Evolutionary conservation across 306 rosid genomes (phyloP).

Genomic region (Cucurbita argyrosperma): DNA sequence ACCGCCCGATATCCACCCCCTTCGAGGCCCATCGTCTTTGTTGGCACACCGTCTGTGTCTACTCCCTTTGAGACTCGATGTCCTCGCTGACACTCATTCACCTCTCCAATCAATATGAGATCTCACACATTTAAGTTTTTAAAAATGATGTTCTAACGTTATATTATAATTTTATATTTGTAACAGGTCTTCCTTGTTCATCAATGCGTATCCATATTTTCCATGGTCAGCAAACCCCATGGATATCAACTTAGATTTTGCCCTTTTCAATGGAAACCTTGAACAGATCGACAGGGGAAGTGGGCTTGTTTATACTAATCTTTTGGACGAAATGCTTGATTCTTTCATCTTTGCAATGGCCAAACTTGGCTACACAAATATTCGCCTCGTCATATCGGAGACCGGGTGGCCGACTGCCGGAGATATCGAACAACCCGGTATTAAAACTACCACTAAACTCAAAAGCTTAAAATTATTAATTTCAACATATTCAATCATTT

Average conservation of each 20-base stretch:
- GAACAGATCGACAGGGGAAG: slow-evolving; percentile 21
- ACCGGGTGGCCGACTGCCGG: slow-evolving; percentile 76
- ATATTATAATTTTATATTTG: background rate
- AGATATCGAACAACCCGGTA: slow-evolving; percentile 21
- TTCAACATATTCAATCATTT: background rate
- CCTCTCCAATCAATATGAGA: no score
- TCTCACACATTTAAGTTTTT: no score
- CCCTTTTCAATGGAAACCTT: slow-evolving; percentile 25
- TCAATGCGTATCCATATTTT: slow-evolving; percentile 63
- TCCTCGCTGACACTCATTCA: no score
- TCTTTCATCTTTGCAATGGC: slow-evolving; percentile 58
- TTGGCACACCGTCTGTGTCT: no score
- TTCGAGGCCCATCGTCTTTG: no score
- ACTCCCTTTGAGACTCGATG: no score
- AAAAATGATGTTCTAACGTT: no score
- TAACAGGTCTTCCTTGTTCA: slow-evolving; percentile 46
- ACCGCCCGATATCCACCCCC: no score
- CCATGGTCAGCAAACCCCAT: slow-evolving; percentile 46
- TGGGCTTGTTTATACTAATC: slow-evolving; percentile 48
- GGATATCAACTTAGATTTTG: slow-evolving; percentile 43
- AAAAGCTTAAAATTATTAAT: no score
- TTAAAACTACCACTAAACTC: no score
- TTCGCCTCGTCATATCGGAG: slow-evolving; percentile 42
- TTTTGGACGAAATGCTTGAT: slow-evolving; percentile 82
- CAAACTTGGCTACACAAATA: slow-evolving; percentile 43